Conservation (phyloP, 2,329 filamentous ascomycete genomes). For the Lachnellula arida region DNA sequence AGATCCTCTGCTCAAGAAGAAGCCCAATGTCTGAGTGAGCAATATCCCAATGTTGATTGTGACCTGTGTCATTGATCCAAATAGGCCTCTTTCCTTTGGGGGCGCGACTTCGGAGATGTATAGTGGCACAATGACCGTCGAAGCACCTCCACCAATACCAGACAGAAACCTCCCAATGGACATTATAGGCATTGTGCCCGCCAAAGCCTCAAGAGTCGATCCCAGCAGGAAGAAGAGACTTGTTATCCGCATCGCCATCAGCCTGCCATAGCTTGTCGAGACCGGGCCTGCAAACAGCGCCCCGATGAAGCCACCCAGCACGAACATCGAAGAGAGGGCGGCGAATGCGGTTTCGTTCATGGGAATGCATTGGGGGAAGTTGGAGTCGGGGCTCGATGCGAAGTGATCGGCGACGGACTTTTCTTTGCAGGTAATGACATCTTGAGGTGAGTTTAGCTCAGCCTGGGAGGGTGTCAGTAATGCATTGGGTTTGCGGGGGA, state of each 20-base stretch:
- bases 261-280: constrained; percentile 71
- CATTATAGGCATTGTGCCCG: constrained; percentile 62
- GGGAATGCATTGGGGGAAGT: constrained; percentile 73
- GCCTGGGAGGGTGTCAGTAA: constrained; percentile 48
- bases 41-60: constrained; percentile 92
- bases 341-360: constrained; percentile 83
- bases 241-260: constrained; percentile 71
- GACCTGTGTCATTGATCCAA: constrained; percentile 81
- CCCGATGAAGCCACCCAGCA: constrained; percentile 79
- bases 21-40: constrained; percentile 75
- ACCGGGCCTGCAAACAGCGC: constrained; percentile 75
- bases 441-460: constrained; percentile 91
- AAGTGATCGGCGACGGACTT: constrained; percentile 40
- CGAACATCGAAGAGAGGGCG: constrained; percentile 85
- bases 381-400: constrained; percentile 25
- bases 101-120: constrained; percentile 93
- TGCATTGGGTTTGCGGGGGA: background rate
- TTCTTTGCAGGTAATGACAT: constrained; percentile 82
- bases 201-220: constrained; percentile 68
- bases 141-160: constrained; percentile 79
- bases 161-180: constrained; percentile 71
- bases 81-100: constrained; percentile 68
- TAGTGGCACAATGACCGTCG: constrained; percentile 88
- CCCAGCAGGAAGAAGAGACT: constrained; percentile 73
- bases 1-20: constrained; percentile 74